These are phyloP conservation scores for Chloranthus sessilifolius DNA, from an alignment of 164 flowering plant species.

Conservation along the genomic window DNA sequence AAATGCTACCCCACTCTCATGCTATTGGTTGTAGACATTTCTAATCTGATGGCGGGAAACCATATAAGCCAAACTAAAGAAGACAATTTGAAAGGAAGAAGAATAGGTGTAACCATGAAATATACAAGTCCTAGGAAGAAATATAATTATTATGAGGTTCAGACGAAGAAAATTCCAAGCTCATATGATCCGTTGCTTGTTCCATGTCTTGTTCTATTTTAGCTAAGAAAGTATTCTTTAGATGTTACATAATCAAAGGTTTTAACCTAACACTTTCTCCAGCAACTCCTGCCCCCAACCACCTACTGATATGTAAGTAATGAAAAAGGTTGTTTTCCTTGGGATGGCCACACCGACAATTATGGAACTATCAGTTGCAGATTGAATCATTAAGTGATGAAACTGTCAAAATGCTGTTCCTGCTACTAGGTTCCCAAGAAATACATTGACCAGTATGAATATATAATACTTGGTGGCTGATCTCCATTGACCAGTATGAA, in stretches of 20 bases:
- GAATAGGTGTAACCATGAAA: slow-evolving; percentile 66
- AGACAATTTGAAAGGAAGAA: slow-evolving; percentile 79
- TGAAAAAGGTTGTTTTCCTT: slow-evolving; percentile 89
- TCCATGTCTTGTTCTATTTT: slow-evolving; percentile 82
- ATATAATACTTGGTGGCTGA: no score
- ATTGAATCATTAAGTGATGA: slow-evolving; percentile 43
- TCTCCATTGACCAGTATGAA: no score
- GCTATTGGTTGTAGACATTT: no score
- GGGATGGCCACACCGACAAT: slow-evolving; percentile 80
- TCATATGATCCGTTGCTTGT: slow-evolving; percentile 83
- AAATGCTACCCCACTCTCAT: no score
- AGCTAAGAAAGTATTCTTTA: slow-evolving; percentile 82
- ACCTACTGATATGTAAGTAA: slow-evolving; percentile 83
- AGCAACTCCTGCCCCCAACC: slow-evolving; percentile 97
- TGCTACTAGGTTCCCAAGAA: slow-evolving; percentile 71
- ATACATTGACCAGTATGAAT: slow-evolving; percentile 83
- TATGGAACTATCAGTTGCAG: slow-evolving; percentile 76
- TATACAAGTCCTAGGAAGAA: slow-evolving; percentile 87
- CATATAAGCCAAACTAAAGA: slow-evolving; percentile 75
- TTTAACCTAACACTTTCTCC: slow-evolving; percentile 75
- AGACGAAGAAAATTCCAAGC: slow-evolving; percentile 41
- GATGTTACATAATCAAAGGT: slow-evolving; percentile 64
- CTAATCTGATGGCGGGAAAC: slow-evolving; percentile 97
- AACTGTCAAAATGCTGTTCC: slow-evolving; percentile 92
- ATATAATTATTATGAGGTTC: slow-evolving; percentile 81